Base-by-base conservation (phyloP, 352 stramenopile genomes). In the Globisporangium emineosum region DNA sequence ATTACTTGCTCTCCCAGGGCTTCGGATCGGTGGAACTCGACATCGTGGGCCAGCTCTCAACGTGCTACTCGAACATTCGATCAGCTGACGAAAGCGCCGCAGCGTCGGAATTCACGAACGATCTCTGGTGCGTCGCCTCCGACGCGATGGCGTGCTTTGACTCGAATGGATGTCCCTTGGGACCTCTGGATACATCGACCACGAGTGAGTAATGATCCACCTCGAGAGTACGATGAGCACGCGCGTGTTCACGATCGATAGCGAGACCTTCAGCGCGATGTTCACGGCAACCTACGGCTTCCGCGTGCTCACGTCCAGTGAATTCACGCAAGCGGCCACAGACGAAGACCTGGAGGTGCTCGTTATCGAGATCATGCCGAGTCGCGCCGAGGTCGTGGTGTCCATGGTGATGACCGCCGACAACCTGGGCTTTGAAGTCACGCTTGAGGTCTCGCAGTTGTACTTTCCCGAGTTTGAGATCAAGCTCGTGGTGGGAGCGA, bases 91-190 rank as follows among this genome's bases (percentile, higher is more conserved):
- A 40, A 15, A 42, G 51, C 51, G 8, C 25, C 51, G 17, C 19
- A 17, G 10, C 32, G 30, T 25, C 30, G 2, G 50, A 51, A 2
- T 64, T 71, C 45, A 29, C 35, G 7, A 12, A 67, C 12, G 69
- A 74, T 27, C 21, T 61, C 32, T 79, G 72, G 72, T 72, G 68
- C 40, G 30, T 5, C 5, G 50, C 32, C 1, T 67, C 49, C 51
- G 43, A 72, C 21, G 32, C 42, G 5, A 54, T 79, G 10, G 64
- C 61, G 29, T 72, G 62, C 51, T 73, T 70, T 23, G 67, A 75
- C 6, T 13, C 27, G 1, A 23, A 60, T 25, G 29, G n/a, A 2
- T 78, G 71, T 47, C 58, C 71, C 13, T 65, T 74, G 29, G 68
- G 71, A 25, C 65, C 65, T 13, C 62, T 79, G 3, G 19, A 37